Evolutionary conservation across 257 asterid genomes (phyloP), one percentile per base, ranked within the genome.

Genomic region (Plantago elongata): DNA sequence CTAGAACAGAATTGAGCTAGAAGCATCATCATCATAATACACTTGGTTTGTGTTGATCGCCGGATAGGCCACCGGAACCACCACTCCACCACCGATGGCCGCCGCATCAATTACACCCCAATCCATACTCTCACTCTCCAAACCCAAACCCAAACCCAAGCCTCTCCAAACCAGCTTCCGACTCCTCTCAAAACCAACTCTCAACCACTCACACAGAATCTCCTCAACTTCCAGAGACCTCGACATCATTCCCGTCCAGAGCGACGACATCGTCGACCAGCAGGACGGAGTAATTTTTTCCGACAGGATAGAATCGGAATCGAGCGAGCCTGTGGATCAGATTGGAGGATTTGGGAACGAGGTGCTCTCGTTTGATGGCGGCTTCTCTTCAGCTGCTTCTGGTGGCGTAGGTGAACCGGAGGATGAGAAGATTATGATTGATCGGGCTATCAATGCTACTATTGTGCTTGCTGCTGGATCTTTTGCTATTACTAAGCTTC

Each of bases 401-500:
- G 59, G 59, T 52, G 58, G 34, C 40, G 49, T 9, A 16, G 62
- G 45, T 49, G 22, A 27, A 10, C 54, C 54, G 54, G 14, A 1
- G 15, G 16, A 2, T 17, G 62, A 37, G 40, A 18, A 43, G 46
- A 9, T 43, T 10, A 6, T 58, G 10, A 44, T 77, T 37, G 84
- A 84, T 63, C 69, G 89, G 61, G 70, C 82, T 22, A 72, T 87
- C n/a, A 87, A 87, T 73, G 89, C 95, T 59, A 74, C 88, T 67
- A 87, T 87, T 70, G 92, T 87, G 54, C 85, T 87, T 56, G 89
- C 75, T 30, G 89, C 88, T 65, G 92, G 95, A 51, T 67, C 92
- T 73, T 64, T 87, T 61, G 92, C 88, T 61, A 70, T 87, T 72
- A 84, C 89, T 60, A 84, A 50, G 76, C 60, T 87, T 63, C 88